Evolutionary conservation across 2,329 filamentous ascomycete genomes (phyloP).

Genomic region (Alternaria brassicicola): DNA sequence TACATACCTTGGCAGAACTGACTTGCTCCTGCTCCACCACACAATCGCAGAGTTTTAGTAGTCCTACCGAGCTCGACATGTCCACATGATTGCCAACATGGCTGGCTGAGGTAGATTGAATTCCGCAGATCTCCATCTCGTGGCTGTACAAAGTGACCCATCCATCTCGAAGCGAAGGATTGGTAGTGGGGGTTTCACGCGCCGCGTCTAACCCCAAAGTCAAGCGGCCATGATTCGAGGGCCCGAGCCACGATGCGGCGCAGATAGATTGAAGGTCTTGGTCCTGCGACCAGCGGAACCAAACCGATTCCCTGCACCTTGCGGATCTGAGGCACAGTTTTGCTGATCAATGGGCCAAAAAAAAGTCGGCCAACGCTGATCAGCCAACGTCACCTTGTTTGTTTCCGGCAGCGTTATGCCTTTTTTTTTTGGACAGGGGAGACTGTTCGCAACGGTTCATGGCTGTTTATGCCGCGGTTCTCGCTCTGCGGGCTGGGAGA

Average conservation of each 20-base stretch:
- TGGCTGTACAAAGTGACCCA: conserved; percentile 1
- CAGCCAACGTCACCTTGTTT: neutral
- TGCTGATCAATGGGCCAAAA: neutral
- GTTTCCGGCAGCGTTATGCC: conserved; percentile 6
- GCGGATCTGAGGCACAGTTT: neutral
- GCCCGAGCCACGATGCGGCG: conserved; percentile 12
- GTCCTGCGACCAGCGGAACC: conserved; percentile 4
- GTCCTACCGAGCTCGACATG: neutral
- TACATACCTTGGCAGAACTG: neutral
- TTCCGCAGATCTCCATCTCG: conserved; percentile 1
- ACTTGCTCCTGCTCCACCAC: neutral
- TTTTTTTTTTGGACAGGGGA: neutral
- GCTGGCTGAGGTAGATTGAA: neutral
- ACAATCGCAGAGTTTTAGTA: neutral
- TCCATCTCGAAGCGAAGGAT: neutral
- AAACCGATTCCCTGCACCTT: neutral
- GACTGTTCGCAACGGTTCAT: neutral
- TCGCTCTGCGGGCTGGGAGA: neutral
- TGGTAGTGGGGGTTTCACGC: conserved; percentile 10
- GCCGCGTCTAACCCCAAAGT: neutral
- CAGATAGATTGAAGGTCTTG: conserved; percentile 9
- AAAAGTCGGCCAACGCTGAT: neutral
- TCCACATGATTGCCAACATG: neutral
- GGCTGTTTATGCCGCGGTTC: conserved; percentile 5
- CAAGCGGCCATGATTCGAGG: neutral